phyloP scores from a whole-genome alignment of 345 rosid species.

The Tarenaya hassleriana region DNA sequence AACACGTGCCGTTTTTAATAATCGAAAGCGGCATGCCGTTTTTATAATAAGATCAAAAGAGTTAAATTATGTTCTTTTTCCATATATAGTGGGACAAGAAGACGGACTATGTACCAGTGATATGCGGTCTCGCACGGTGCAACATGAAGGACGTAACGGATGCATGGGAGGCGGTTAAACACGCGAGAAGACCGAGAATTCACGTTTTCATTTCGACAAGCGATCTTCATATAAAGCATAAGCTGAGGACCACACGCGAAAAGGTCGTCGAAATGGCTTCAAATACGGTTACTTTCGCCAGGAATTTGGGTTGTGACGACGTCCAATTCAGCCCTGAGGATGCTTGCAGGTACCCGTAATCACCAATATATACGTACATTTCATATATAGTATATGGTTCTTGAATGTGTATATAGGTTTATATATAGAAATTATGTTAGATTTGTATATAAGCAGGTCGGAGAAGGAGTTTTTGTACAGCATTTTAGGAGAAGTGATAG shows the following conservation, averaged over 20 bases:
- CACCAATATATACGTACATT: too few species aligned
- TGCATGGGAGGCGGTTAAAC: slow-evolving; percentile 90
- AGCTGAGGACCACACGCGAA: slow-evolving; percentile 62
- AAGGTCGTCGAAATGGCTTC: slow-evolving; percentile 75
- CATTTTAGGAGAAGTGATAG: neutral
- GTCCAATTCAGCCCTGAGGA: slow-evolving; percentile 96
- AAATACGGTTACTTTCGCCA: slow-evolving; percentile 59
- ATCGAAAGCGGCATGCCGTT: too few species aligned
- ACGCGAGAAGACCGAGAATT: slow-evolving; percentile 73
- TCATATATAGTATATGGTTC: too few species aligned
- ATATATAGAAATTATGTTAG: too few species aligned
- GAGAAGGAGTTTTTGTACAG: neutral
- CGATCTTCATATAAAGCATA: slow-evolving; percentile 70
- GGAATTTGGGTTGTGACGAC: slow-evolving; percentile 86
- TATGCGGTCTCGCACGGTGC: slow-evolving; percentile 89
- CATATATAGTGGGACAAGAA: slow-evolving; percentile 24
- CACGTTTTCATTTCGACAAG: slow-evolving; percentile 92
- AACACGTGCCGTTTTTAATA: too few species aligned
- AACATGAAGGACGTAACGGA: slow-evolving; percentile 62
- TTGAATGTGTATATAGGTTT: too few species aligned
- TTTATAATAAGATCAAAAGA: too few species aligned
- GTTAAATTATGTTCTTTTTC: too few species aligned
- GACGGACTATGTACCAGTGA: slow-evolving; percentile 76
- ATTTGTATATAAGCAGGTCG: slow-evolving; percentile 25
- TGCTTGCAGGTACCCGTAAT: slow-evolving; percentile 67